Percentiles rank a stretch among this genome's conserved stretches.
Evolutionary conservation across 2,329 filamentous ascomycete species (phyloP).

Genomic region (Myriosclerotinia scirpicola): DNA sequence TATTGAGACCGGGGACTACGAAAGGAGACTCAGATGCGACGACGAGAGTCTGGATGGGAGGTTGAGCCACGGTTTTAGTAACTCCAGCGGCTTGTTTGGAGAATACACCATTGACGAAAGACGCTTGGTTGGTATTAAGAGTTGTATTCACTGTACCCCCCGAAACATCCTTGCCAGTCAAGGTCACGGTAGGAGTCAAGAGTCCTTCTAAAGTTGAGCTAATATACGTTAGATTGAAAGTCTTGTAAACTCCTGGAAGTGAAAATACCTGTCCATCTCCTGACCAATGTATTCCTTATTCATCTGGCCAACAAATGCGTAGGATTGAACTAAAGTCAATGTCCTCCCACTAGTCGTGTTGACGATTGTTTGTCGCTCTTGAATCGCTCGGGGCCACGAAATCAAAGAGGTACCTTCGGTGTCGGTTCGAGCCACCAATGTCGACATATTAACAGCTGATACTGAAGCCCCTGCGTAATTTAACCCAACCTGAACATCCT

Average conservation of each 20-base stretch:
- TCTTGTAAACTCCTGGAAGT: neutral
- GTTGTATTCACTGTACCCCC: slow-evolving; percentile 59
- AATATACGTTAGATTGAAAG: slow-evolving; percentile 45
- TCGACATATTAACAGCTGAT: slow-evolving; percentile 44
- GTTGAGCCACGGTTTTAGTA: slow-evolving; percentile 36
- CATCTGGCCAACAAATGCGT: slow-evolving; percentile 69
- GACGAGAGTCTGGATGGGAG: slow-evolving; percentile 39
- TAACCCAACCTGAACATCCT: slow-evolving; percentile 56
- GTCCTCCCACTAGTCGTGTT: slow-evolving; percentile 4
- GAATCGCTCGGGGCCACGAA: slow-evolving; percentile 31
- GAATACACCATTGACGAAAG: slow-evolving; percentile 71
- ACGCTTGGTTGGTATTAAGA: slow-evolving; percentile 68
- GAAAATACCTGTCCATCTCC: slow-evolving; percentile 60
- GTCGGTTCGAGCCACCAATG: slow-evolving; percentile 30
- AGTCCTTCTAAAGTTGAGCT: slow-evolving; percentile 53
- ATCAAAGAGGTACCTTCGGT: slow-evolving; percentile 32
- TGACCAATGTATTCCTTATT: slow-evolving; percentile 55
- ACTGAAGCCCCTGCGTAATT: slow-evolving; percentile 56
- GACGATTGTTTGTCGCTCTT: slow-evolving; percentile 30
- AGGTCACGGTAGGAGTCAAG: slow-evolving; percentile 66
- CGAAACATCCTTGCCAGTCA: slow-evolving; percentile 56
- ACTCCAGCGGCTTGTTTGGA: slow-evolving; percentile 44
- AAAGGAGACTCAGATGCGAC: slow-evolving; percentile 52
- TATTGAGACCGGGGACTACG: slow-evolving; percentile 64
- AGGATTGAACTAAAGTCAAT: slow-evolving; percentile 57